Evolutionary conservation across 2,329 filamentous ascomycete genomes (phyloP).

Genomic region (Neospermospora avenae): DNA sequence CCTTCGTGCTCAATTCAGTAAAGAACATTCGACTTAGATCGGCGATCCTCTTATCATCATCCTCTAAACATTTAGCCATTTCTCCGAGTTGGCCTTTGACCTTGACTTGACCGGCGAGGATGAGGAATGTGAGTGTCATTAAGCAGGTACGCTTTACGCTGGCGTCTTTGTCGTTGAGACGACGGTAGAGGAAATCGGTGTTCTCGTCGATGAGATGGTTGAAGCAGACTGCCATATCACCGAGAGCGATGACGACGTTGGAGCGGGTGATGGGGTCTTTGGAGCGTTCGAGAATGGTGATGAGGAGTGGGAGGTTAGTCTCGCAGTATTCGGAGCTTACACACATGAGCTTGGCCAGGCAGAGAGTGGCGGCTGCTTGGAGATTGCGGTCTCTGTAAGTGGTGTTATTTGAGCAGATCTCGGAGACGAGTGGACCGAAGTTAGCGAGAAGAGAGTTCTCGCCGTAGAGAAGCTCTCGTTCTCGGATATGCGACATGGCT

Average conservation of each 20-base stretch:
- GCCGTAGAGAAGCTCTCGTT: conserved; percentile 80
- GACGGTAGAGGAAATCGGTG: conserved; percentile 93
- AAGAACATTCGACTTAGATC: conserved; percentile 98
- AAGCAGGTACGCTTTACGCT: conserved; percentile 96
- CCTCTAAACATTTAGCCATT: conserved; percentile 98
- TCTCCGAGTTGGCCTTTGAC: conserved; percentile 97
- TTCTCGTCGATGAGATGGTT: conserved; percentile 99
- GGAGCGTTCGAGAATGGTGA: conserved; percentile 96
- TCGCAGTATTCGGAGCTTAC: conserved; percentile 97
- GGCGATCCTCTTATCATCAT: conserved; percentile 89
- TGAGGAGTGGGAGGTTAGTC: conserved; percentile 83
- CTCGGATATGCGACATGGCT: conserved; percentile 78
- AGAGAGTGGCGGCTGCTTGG: conserved; percentile 89
- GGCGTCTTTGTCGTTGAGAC: conserved; percentile 81
- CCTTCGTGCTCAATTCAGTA: conserved; percentile 93
- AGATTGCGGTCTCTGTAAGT: conserved; percentile 85
- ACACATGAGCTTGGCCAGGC: conserved; percentile 97
- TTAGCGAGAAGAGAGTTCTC: conserved; percentile 79
- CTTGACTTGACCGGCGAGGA: conserved; percentile 96
- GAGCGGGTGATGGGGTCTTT: conserved; percentile 88
- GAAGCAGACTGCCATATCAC: conserved; percentile 99
- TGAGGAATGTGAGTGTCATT: conserved; percentile 97
- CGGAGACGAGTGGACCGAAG: conserved; percentile 87
- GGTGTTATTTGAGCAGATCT: conserved; percentile 94
- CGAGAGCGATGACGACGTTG: conserved; percentile 94